Evolutionary conservation across 441 rosid genomes (phyloP).

Genomic region (Croton laevigatus): DNA sequence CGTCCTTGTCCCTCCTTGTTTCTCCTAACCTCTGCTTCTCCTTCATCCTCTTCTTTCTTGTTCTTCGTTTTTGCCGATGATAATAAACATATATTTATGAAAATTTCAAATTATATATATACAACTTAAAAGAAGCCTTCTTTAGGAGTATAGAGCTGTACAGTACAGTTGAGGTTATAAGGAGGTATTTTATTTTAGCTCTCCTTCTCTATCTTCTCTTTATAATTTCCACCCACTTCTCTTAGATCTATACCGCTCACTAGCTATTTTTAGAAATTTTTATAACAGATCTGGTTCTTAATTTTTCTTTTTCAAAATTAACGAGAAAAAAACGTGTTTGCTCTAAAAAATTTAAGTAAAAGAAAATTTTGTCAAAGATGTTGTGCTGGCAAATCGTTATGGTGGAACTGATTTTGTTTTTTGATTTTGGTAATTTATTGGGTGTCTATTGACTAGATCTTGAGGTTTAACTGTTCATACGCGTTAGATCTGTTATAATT

Average conservation of each 20-base stretch:
- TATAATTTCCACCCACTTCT: neutral
- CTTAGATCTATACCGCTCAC: neutral
- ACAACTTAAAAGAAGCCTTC: too few relatives aligned
- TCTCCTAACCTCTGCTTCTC: neutral
- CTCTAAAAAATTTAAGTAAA: neutral
- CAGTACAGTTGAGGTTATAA: constrained; percentile 9
- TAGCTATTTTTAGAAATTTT: neutral
- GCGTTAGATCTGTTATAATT: constrained; percentile 10
- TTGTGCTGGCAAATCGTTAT: neutral
- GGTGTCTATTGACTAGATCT: constrained; percentile 6
- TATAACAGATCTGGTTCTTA: neutral
- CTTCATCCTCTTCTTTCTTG: neutral
- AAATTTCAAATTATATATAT: neutral
- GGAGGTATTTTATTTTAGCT: neutral
- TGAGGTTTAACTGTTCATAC: neutral
- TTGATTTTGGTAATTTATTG: neutral
- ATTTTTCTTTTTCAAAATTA: too few relatives aligned
- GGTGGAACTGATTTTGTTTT: neutral
- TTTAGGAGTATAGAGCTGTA: too few relatives aligned
- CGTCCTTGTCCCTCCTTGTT: neutral
- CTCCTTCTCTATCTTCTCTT: too few relatives aligned
- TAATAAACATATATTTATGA: neutral
- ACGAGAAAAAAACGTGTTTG: neutral
- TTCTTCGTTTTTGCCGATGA: neutral
- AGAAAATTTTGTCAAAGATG: neutral